Conservation (phyloP, 2,329 filamentous ascomycete species). For the Graphilbum ipis-grandicollis region DNA sequence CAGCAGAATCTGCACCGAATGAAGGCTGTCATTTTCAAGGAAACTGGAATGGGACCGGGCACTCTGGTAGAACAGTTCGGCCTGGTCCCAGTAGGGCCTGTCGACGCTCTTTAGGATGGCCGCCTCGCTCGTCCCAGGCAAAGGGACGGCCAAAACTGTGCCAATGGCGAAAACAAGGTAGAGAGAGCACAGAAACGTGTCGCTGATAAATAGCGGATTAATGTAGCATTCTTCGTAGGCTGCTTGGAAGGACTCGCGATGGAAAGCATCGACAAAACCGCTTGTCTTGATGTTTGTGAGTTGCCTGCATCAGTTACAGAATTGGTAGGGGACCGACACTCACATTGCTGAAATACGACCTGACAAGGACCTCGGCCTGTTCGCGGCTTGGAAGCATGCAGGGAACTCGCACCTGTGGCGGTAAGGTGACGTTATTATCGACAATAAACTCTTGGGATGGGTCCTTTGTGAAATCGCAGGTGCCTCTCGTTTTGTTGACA, state of each 20-base stretch:
- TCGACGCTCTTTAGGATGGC: conserved; percentile 32
- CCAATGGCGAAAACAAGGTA: conserved; percentile 48
- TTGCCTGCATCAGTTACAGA: too few species aligned
- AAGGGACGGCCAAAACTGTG: conserved; percentile 36
- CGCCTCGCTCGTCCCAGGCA: conserved; percentile 29
- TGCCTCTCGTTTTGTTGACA: conserved; percentile 34
- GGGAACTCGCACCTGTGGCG: conserved; percentile 25
- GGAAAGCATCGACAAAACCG: conserved; percentile 43
- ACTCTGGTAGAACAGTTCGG: conserved; percentile 45
- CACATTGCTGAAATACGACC: conserved; percentile 45
- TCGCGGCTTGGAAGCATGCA: conserved; percentile 36
- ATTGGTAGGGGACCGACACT: not conserved
- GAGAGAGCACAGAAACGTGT: conserved; percentile 38
- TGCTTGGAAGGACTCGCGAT: conserved; percentile 29
- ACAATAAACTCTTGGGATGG: conserved; percentile 38
- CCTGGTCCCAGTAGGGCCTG: conserved; percentile 28
- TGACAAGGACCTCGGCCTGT: conserved; percentile 31
- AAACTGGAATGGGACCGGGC: conserved; percentile 35
- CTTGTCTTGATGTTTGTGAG: too few species aligned
- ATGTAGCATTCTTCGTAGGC: conserved; percentile 34
- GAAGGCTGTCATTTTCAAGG: conserved; percentile 45
- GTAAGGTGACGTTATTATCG: conserved; percentile 31
- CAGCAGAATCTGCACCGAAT: conserved; percentile 45
- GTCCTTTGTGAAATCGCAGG: conserved; percentile 40
- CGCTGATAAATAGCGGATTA: conserved; percentile 30